Conservation (phyloP, 805 yeast genomes). For the Ogataea ganodermae region DNA sequence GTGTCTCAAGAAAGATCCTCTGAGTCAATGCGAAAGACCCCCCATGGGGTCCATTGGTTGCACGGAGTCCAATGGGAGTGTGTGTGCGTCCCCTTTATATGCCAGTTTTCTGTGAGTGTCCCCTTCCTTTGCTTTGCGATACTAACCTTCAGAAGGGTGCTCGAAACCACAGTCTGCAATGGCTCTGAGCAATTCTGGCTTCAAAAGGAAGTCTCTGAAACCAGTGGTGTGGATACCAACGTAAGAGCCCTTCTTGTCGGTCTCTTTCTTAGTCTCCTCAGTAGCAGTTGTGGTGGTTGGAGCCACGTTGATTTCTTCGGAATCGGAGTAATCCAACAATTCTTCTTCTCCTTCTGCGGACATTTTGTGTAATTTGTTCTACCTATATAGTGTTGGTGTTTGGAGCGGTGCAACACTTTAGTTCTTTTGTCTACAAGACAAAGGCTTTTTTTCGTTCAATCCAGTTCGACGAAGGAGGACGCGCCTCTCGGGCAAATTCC, state of each 20-base stretch:
- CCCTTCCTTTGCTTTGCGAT: constrained; percentile 8
- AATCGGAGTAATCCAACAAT: constrained; percentile 96
- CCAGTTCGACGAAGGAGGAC: neutral
- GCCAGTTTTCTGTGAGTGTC: constrained; percentile 4
- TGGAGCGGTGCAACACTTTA: no score
- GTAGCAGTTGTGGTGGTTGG: constrained; percentile 48
- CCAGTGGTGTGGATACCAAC: constrained; percentile 99
- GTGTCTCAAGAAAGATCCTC: no score
- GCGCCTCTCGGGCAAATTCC: constrained; percentile 7
- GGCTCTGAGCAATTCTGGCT: constrained; percentile 96
- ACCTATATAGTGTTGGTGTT: constrained; percentile 3
- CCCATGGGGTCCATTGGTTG: no score
- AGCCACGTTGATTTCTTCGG: constrained; percentile 88
- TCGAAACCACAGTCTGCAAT: constrained; percentile 99
- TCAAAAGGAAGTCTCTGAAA: constrained; percentile 94
- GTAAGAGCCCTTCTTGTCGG: constrained; percentile 92
- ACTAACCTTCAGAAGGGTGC: constrained; percentile 98
- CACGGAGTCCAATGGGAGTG: no score
- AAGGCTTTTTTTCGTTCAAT: constrained; percentile 1
- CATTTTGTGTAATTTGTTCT: constrained; percentile 46
- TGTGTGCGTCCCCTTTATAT: no score
- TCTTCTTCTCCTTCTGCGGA: constrained; percentile 99
- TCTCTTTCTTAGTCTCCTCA: constrained; percentile 53
- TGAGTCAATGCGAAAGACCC: no score
- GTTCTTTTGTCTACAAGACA: neutral